Base-by-base conservation (phyloP, 139 green algal species). In the Picocystis salinarum region DNA sequence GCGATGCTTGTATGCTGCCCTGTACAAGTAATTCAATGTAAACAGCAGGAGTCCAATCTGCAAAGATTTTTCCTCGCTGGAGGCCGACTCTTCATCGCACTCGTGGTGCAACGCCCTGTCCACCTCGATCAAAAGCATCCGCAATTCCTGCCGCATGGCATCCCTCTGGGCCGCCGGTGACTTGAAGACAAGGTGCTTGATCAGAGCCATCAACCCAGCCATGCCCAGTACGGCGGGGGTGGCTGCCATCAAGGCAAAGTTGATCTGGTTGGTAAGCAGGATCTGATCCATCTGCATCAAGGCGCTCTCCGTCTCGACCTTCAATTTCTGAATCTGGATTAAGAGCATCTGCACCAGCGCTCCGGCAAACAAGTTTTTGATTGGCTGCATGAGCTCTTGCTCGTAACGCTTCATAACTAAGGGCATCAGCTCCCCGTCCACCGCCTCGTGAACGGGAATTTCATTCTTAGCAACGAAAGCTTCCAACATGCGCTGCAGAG, bases 271-370 rank as follows among this genome's bases (percentile, higher is more conserved):
- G 42, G 79, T 70, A 17, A 58, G 52, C 37, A 92, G 64, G 33
- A 92, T 82, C 55, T 95, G 82, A 51, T 94, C 83, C 53, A 94
- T 60, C 61, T 91, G 69, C 54, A 94, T 57, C 84, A 94, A 91
- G 25, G 83, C 83, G 1, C 53, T 67, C 48, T 90, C 73, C 12
- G 70, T 82, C 56, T 93, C 79, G 36, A 89, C 51, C 64, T 93
- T 93, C 17, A 93, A 46, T 53, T 80, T 79, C 49, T 93, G 82
- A 4, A 92, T 71, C 73, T 91, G 68, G 31, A 51, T 31, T 12
- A 42, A 29, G 3, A 20, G 24, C 15, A 53, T 12, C 17, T 28
- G 44, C 24, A 58, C 50, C 11, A 45, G 42, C n/a, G 23, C 28
- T 18, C 23, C 25, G 22, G 10, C 48, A 29, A 56, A 30, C 19